Conservation (phyloP, 805 yeast species). For the Metschnikowia lochheadii region DNA sequence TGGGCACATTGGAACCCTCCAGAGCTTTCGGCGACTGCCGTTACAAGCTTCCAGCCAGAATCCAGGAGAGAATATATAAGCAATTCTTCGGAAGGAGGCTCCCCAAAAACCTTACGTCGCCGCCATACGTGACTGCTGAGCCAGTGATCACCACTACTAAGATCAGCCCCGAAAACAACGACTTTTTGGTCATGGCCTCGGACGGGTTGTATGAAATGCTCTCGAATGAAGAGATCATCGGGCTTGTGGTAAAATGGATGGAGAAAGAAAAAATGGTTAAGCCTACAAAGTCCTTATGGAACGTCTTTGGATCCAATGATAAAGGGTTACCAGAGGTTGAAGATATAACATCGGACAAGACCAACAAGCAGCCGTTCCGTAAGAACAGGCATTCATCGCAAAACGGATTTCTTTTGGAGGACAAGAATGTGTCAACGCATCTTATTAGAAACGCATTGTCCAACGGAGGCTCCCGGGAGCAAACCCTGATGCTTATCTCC, state of each 20-base stretch:
- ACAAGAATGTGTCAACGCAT: conserved; percentile 88
- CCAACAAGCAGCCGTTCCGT: conserved; percentile 73
- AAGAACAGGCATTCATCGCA: conserved; percentile 36
- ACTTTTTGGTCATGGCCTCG: conserved; percentile 86
- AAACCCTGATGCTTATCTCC: conserved; percentile 80
- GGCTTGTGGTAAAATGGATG: conserved; percentile 91
- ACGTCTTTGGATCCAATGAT: conserved; percentile 37
- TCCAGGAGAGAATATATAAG: conserved; percentile 69
- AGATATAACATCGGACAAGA: conserved; percentile 56
- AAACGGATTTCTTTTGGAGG: conserved; percentile 60
- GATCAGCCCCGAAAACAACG: conserved; percentile 65
- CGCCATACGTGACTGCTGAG: conserved; percentile 97
- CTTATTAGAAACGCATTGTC: conserved; percentile 88
- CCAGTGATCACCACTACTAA: conserved; percentile 86
- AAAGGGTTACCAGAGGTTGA: conserved; percentile 58
- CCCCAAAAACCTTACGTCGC: conserved; percentile 72
- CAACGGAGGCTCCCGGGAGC: conserved; percentile 81
- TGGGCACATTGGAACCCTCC: conserved; percentile 92
- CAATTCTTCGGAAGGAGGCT: conserved; percentile 78
- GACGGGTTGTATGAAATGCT: conserved; percentile 93
- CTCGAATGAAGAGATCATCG: conserved; percentile 88
- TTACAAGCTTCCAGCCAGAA: conserved; percentile 74
- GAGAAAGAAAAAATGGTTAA: conserved; percentile 62
- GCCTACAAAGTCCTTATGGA: conserved; percentile 47
- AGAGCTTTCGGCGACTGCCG: conserved; percentile 97